Base-by-base conservation (phyloP, 106 monocot species). In the Apostasia shenzhenica region DNA sequence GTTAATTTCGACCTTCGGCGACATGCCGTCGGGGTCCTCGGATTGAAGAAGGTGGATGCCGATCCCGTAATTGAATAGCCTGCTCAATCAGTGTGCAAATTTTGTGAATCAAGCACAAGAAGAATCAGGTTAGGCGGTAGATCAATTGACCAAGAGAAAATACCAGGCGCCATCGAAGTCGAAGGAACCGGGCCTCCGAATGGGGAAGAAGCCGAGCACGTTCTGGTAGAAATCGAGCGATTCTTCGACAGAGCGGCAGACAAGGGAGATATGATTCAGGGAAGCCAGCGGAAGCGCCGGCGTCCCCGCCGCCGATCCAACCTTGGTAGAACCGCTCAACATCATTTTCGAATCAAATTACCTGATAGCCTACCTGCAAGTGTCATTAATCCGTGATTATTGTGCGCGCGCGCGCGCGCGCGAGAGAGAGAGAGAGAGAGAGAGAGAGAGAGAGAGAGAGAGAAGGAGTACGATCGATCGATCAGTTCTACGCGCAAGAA, bases 31-130 rank as follows among this genome's bases (percentile, higher is more conserved):
- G 0, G 84, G 89, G 13, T 82, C 57, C 8, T 86, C 82, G 0
- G 87, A 82, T 62, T 99, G 83, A 71, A 99, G 39, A 14, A 99
- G 69, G 54, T 99, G 97, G 61, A 99, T 90, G 7, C 97, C 97
- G 2, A 99, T 83, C 50, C 97, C 97, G 50, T 99, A 87, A 42
- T 85, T 92, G 63, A 99, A 99, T 80, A 97, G 65, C 95, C 95
- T 95, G 44, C 45, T 50, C 9, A 26, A 26, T 26, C 40, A n/a
- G 37, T 5, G n/a, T 9, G 59, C 37, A 1, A 59, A 10, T n/a
- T 9, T 13, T 13, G 6, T 0, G 1, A 62, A 3, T 45, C 11
- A 62, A 12, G 3, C 10, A 62, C 2, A 43, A 61, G 62, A 62
- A 12, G 3, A 62, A 45, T 12, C 12, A 3, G 13, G 13, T 62